A percentile compares a stretch with the other conserved stretches of the same genome.
Evolutionary conservation across 768 basidiomycete species (phyloP).

Genomic region (Thelephora ganbajun): DNA sequence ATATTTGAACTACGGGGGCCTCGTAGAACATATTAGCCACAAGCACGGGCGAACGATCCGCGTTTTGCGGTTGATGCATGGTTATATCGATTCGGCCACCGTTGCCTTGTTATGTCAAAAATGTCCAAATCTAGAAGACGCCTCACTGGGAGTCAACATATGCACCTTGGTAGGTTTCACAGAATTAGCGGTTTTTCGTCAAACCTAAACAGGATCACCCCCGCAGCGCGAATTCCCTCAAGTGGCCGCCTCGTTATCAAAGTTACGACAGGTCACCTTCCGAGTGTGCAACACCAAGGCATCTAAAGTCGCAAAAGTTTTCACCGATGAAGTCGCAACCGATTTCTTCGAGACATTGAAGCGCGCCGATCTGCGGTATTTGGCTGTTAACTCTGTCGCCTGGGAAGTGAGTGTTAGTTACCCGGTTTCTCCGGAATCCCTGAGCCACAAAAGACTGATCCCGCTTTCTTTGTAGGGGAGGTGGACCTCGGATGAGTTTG

Average conservation of each 20-base stretch:
- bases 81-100: conserved; percentile 18
- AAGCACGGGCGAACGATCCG: conserved; percentile 21
- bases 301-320: not conserved
- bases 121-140: conserved; percentile 23
- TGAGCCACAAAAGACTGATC: not conserved
- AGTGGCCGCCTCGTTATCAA: not conserved
- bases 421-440: not conserved
- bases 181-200: not conserved
- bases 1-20: conserved; percentile 17
- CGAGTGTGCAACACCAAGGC: conserved; percentile 1
- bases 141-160: conserved; percentile 18
- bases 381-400: conserved; percentile 3
- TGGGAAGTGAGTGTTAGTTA: conserved; percentile 7
- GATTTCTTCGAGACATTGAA: not conserved
- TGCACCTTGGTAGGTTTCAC: conserved; percentile 19
- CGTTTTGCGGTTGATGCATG: conserved; percentile 18
- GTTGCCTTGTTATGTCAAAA: conserved; percentile 16
- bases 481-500: not conserved
- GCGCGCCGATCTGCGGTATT: conserved; percentile 1
- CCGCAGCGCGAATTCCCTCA: not conserved
- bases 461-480: not conserved
- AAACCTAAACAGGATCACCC: not conserved
- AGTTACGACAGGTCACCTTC: conserved; percentile 1
- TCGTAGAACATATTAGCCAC: conserved; percentile 25
- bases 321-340: not conserved